Evolutionary conservation across 331 rosid species (phyloP).

Genomic region (Stylosanthes scabra): DNA sequence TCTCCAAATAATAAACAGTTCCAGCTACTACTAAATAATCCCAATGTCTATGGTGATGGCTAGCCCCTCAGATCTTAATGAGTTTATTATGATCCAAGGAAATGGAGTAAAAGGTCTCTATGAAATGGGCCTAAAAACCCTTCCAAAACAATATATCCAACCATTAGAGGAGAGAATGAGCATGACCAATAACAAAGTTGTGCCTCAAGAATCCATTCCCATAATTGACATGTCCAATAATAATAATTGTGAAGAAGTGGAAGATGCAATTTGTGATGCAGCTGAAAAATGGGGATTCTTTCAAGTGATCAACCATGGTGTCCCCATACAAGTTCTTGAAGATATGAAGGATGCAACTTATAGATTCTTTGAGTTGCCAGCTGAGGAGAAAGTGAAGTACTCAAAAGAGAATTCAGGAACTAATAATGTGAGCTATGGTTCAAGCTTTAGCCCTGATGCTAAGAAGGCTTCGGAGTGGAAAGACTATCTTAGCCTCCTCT

Average conservation of each 20-base stretch:
- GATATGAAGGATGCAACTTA: constrained; percentile 54
- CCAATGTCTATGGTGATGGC: neutral
- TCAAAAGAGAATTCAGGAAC: constrained; percentile 49
- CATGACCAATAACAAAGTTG: neutral
- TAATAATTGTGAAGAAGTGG: constrained; percentile 42
- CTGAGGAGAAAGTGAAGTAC: constrained; percentile 55
- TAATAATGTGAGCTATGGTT: constrained; percentile 49
- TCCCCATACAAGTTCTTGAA: constrained; percentile 52
- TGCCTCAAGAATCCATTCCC: constrained; percentile 48
- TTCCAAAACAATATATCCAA: constrained; percentile 55
- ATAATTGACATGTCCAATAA: constrained; percentile 57
- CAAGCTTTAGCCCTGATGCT: constrained; percentile 55
- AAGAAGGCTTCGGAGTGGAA: constrained; percentile 73
- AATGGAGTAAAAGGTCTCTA: constrained; percentile 62
- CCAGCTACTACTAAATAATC: too few species aligned
- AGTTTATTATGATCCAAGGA: constrained; percentile 50
- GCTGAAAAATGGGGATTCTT: constrained; percentile 65
- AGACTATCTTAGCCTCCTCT: constrained; percentile 62
- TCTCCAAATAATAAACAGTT: too few species aligned
- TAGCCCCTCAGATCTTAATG: constrained; percentile 27
- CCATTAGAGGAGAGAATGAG: constrained; percentile 47
- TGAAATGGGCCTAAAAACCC: constrained; percentile 51
- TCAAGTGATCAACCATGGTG: constrained; percentile 63
- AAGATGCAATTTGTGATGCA: constrained; percentile 52
- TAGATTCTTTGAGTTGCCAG: constrained; percentile 51